These are phyloP conservation scores for Carex sylvatica DNA, from an alignment of 202 grass and related monocot species.

Conservation along the genomic window DNA sequence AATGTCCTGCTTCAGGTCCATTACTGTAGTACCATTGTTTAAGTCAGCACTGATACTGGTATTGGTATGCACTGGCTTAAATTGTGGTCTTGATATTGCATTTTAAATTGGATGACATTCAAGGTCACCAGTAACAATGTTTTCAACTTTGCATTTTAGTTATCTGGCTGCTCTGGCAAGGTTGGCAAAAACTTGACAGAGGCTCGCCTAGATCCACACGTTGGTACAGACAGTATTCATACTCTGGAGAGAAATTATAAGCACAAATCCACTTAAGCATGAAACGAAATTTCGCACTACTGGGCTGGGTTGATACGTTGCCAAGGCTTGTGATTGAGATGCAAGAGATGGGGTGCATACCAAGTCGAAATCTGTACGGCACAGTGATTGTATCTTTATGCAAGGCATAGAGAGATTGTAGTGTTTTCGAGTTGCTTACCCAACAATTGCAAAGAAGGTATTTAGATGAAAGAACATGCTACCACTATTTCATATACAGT, in stretches of 20 bases:
- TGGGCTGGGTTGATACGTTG: conserved; percentile 56
- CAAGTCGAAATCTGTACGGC: conserved; percentile 58
- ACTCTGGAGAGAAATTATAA: conserved; percentile 41
- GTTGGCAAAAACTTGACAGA: conserved; percentile 62
- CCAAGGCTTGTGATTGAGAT: conserved; percentile 82
- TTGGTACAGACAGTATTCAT: conserved; percentile 35
- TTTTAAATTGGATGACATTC: not conserved
- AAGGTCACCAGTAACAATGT: not conserved
- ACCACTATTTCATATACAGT: conserved; percentile 79
- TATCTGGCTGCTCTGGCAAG: conserved; percentile 72
- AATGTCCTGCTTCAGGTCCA: not conserved
- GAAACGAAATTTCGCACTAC: conserved; percentile 62
- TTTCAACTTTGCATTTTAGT: conserved; percentile 21
- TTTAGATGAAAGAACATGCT: conserved; percentile 55
- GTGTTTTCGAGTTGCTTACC: conserved; percentile 59
- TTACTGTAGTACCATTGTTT: not conserved
- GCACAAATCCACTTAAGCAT: conserved; percentile 75
- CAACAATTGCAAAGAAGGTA: conserved; percentile 56
- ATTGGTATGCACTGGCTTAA: not conserved
- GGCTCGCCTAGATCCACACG: conserved; percentile 50
- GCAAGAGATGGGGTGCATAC: conserved; percentile 80
- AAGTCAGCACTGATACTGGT: not conserved
- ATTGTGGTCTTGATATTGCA: conserved; percentile 2
- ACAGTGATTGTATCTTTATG: conserved; percentile 68
- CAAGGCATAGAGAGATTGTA: conserved; percentile 52